A percentile compares a stretch with the other conserved stretches of the same genome.
Evolutionary conservation across 305 asterid genomes (phyloP).

Genomic region (Lippia alba): DNA sequence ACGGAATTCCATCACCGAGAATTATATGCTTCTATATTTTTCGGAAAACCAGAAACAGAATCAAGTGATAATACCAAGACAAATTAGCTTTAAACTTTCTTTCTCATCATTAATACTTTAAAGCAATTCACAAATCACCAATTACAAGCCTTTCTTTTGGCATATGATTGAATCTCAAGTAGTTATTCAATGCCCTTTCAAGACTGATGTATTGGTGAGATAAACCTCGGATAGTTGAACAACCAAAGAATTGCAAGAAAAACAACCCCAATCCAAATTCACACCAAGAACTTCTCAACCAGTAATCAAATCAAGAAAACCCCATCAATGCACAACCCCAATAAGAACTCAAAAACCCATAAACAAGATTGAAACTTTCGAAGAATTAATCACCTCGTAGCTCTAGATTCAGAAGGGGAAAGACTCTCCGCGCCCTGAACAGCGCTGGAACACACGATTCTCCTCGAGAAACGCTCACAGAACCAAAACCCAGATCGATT

Average conservation of each 20-base stretch:
- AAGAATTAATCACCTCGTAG: constrained; percentile 45
- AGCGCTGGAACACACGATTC: constrained; percentile 57
- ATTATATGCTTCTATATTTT: background rate
- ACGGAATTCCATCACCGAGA: background rate
- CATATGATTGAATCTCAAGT: background rate
- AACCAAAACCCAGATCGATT: constrained; percentile 60
- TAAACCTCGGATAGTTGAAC: background rate
- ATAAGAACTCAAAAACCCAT: constrained; percentile 1
- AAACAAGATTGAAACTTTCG: constrained; percentile 19
- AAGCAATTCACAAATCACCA: background rate
- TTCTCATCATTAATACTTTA: background rate
- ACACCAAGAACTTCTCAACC: constrained; percentile 16
- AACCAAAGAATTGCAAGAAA: constrained; percentile 13
- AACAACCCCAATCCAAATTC: constrained; percentile 25
- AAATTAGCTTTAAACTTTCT: background rate
- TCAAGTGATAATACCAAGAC: background rate
- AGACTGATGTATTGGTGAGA: background rate
- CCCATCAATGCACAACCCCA: constrained; percentile 28
- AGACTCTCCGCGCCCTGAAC: constrained; percentile 60
- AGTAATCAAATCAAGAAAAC: constrained; percentile 9
- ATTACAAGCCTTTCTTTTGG: background rate
- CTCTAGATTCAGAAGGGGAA: constrained; percentile 55
- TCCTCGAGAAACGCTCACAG: constrained; percentile 41
- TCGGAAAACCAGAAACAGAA: background rate
- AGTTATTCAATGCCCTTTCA: constrained; percentile 1